Conservation (phyloP, 495 filamentous ascomycete species). For the Aspergillus homomorphus region DNA sequence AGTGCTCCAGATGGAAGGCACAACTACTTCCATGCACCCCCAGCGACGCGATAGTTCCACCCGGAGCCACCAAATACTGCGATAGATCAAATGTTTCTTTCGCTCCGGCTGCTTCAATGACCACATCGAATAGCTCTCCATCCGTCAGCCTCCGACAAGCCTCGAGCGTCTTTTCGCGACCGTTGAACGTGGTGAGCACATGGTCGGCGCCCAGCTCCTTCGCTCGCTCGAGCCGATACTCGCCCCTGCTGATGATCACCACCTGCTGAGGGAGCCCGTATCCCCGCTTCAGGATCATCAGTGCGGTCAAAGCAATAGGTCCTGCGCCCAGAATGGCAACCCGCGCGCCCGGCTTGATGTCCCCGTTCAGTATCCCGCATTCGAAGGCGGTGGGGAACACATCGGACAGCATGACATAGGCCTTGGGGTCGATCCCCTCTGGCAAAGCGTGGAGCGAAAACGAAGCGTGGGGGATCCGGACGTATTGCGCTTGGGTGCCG, state of each 20-base stretch:
- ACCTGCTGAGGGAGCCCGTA: slow-evolving; percentile 39
- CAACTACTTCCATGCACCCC: slow-evolving; percentile 48
- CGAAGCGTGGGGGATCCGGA: slow-evolving; percentile 45
- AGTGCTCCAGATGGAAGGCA: slow-evolving; percentile 39
- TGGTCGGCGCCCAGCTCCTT: slow-evolving; percentile 42
- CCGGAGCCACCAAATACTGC: slow-evolving; percentile 48
- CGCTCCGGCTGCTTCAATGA: slow-evolving; percentile 55
- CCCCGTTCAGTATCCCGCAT: slow-evolving; percentile 45
- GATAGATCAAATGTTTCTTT: slow-evolving; percentile 44
- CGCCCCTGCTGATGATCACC: slow-evolving; percentile 45
- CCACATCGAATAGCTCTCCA: slow-evolving; percentile 47
- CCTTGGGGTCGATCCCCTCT: slow-evolving; percentile 31
- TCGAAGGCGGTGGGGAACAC: slow-evolving; percentile 45
- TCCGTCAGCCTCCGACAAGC: slow-evolving; percentile 32
- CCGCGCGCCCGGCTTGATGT: slow-evolving; percentile 38
- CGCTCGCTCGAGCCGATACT: slow-evolving; percentile 41
- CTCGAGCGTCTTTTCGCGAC: slow-evolving; percentile 23
- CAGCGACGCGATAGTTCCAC: slow-evolving; percentile 51
- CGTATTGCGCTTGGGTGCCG: slow-evolving; percentile 52
- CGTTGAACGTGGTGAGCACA: slow-evolving; percentile 24
- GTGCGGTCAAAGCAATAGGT: slow-evolving; percentile 47
- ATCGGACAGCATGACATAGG: slow-evolving; percentile 37
- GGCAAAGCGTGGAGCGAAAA: slow-evolving; percentile 39
- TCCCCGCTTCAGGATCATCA: slow-evolving; percentile 42
- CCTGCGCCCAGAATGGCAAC: slow-evolving; percentile 53